Conservation (phyloP, 192 early-diverging fungal genomes). For the Entomortierella lignicola region DNA sequence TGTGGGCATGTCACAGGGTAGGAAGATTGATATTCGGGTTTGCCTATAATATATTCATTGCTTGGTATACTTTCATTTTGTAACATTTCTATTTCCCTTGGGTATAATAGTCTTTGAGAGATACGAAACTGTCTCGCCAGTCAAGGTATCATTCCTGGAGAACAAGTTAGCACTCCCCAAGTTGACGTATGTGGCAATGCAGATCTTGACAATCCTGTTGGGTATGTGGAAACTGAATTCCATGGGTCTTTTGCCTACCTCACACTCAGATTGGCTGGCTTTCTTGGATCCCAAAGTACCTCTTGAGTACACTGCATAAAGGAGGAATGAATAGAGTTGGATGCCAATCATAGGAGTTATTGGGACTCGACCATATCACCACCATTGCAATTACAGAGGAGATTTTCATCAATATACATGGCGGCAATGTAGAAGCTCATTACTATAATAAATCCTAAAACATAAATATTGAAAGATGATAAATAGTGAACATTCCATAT, state of each 20-base stretch:
- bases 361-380: no score
- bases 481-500: no score
- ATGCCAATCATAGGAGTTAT: no score
- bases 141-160: constrained; percentile 56
- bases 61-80: no score
- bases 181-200: constrained; percentile 83
- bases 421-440: no score
- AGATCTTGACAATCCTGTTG: constrained; percentile 82
- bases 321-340: no score
- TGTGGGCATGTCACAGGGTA: constrained; percentile 74
- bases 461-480: no score
- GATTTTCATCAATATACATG: no score
- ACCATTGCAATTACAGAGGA: no score
- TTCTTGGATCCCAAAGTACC: constrained; percentile 81
- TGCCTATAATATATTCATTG: no score
- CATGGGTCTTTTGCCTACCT: constrained; percentile 97
- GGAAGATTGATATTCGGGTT: neutral
- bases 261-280: constrained; percentile 94
- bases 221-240: constrained; percentile 92
- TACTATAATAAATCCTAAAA: no score
- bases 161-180: constrained; percentile 80
- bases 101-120: constrained; percentile 74
- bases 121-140: constrained; percentile 70
- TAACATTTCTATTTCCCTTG: neutral
- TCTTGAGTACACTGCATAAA: constrained; percentile 43